Base-by-base conservation (phyloP, 208 protist genomes). In the Kentomonas sorsogonicus region DNA sequence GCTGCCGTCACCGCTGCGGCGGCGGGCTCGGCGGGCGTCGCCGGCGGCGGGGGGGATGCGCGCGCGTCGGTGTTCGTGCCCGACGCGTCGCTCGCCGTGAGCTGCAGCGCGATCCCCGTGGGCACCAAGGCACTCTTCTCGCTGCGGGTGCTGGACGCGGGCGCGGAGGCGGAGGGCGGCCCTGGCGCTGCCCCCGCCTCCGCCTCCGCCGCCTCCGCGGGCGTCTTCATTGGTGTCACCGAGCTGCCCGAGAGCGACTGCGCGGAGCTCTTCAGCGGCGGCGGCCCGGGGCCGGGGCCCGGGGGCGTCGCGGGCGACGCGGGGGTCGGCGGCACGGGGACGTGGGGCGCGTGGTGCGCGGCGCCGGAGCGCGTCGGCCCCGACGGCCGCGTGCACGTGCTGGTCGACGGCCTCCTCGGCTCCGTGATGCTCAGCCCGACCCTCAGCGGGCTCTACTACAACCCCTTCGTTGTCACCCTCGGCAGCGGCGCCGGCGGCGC, bases 331-430 rank as follows among this genome's bases (percentile, higher is more conserved):
- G 60, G 77, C 29, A 88, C 66, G 43, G 86, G 67, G 46, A 53
- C 82, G 34, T 91, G 88, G 79, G 88, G 88, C 1, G 76, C 80
- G 41, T 95, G 88, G 88, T 91, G 77, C 61, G 84, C 92, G 59
- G 58, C 63, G 2, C 63, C 60, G 27, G 69, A 77, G 30, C 87
- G 83, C 58, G 70, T 82, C 26, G 70, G 63, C 25, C 22, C 51
- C 18, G 60, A 67, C 31, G 73, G 74, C n/a, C 53, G 39, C 5
- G 52, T 95, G 4, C 84, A 75, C 46, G 44, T 91, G 34, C 54
- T 87, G 16, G 68, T 95, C 25, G 84, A 95, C 55, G 74, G 69
- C 40, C 65, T 75, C 11, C 70, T 72, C 33, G 75, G 71, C 51
- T 60, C 60, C 23, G 45, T 95, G 11, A 71, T 72, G 56, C 64